A percentile compares a stretch with the other conserved stretches of the same genome.
These are phyloP conservation scores for Microdochium bolleyi DNA, from an alignment of 2,329 filamentous ascomycete species.

Conservation along the genomic window DNA sequence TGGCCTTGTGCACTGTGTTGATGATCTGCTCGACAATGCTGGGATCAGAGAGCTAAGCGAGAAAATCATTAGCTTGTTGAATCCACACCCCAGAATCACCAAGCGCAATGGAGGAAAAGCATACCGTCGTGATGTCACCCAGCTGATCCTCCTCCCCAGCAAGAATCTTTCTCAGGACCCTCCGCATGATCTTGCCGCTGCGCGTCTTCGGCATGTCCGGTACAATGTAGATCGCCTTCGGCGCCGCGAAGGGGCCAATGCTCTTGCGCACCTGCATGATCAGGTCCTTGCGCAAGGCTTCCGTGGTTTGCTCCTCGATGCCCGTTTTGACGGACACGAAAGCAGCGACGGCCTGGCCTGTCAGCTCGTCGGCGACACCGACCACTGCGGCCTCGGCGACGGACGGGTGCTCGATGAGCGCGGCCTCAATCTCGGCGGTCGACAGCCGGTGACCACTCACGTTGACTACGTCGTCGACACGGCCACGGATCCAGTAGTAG, in stretches of 20 bases:
- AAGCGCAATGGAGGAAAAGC: slow-evolving; percentile 21
- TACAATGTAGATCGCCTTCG: slow-evolving; percentile 86
- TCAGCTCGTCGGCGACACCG: slow-evolving; percentile 86
- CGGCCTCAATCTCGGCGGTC: slow-evolving; percentile 96
- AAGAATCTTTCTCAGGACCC: slow-evolving; percentile 93
- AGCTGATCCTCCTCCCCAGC: slow-evolving; percentile 96
- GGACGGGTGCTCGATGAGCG: slow-evolving; percentile 81
- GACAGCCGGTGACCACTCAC: slow-evolving; percentile 94
- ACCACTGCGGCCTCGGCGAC: slow-evolving; percentile 95
- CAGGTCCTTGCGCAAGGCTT: slow-evolving; percentile 86
- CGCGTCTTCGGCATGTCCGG: slow-evolving; percentile 95
- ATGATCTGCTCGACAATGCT: slow-evolving; percentile 88
- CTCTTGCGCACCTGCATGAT: slow-evolving; percentile 93
- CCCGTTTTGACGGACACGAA: slow-evolving; percentile 91
- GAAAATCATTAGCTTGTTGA: slow-evolving; percentile 1
- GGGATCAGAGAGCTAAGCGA: slow-evolving; percentile 72
- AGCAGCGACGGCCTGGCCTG: slow-evolving; percentile 93
- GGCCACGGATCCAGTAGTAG: slow-evolving; percentile 99
- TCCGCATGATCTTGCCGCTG: slow-evolving; percentile 97
- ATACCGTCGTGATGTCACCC: slow-evolving; percentile 84
- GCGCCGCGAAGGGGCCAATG: slow-evolving; percentile 94
- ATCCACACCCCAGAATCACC: neutral
- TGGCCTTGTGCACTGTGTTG: slow-evolving; percentile 60
- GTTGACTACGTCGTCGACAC: slow-evolving; percentile 97
- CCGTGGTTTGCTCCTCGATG: slow-evolving; percentile 53